Percentiles rank a stretch among this genome's conserved stretches.
phyloP scores from a whole-genome alignment of 2,329 filamentous ascomycete species.

The Teratosphaeria nubilosa region DNA sequence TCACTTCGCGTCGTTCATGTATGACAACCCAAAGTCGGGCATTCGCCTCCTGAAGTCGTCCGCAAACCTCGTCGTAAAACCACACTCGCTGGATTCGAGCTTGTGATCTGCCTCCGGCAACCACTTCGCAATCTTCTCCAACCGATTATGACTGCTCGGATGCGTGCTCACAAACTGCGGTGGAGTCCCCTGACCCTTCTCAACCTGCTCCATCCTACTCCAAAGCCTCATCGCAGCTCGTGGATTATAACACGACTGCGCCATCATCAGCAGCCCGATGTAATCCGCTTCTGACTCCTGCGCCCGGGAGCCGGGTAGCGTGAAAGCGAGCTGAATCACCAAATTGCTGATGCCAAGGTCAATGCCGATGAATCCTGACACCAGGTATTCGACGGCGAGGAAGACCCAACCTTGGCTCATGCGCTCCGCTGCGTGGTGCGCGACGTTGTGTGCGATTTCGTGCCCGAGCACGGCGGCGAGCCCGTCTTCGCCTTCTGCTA shows the following conservation, averaged over 20 bases:
- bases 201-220: conserved; percentile 49
- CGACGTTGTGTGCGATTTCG: conserved; percentile 69
- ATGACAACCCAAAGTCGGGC: neutral
- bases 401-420: conserved; percentile 38
- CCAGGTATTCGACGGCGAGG: conserved; percentile 23
- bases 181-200: conserved; percentile 35
- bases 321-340: conserved; percentile 54
- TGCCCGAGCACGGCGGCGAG: conserved; percentile 68
- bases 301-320: conserved; percentile 55
- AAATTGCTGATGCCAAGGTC: conserved; percentile 28
- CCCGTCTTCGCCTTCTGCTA: conserved; percentile 57
- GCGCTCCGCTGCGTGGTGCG: conserved; percentile 57
- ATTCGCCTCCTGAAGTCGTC: neutral
- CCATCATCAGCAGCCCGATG: conserved; percentile 75
- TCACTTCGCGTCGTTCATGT: neutral
- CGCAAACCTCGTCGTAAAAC: conserved; percentile 10
- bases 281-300: conserved; percentile 71
- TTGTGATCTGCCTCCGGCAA: conserved; percentile 32
- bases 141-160: conserved; percentile 57
- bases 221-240: conserved; percentile 55
- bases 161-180: conserved; percentile 70
- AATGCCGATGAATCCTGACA: conserved; percentile 33
- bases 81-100: conserved; percentile 22
- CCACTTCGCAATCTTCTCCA: conserved; percentile 56
- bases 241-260: conserved; percentile 67